These are phyloP conservation scores for Shiraia sp. DNA, from an alignment of 2,329 filamentous ascomycete species.

Conservation along the genomic window DNA sequence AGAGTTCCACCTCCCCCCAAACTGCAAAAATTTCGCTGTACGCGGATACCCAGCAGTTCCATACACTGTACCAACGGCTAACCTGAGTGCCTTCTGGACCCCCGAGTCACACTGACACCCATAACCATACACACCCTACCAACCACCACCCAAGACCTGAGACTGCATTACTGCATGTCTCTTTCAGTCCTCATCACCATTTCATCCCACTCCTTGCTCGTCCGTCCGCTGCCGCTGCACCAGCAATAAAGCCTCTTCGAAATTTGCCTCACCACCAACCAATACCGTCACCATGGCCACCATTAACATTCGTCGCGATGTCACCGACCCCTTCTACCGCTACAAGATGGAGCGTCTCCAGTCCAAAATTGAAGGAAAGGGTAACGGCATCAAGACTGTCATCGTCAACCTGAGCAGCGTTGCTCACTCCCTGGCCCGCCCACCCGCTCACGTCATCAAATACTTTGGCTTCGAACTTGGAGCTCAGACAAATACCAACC, in stretches of 20 bases:
- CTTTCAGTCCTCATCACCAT: constrained; percentile 59
- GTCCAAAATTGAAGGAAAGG: constrained; percentile 99
- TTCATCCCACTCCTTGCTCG: constrained; percentile 36
- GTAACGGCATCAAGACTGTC: constrained; percentile 99
- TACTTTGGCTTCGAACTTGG: constrained; percentile 99
- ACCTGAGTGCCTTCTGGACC: constrained; percentile 50
- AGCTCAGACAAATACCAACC: constrained; percentile 97
- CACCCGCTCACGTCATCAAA: constrained; percentile 96
- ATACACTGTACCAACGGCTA: constrained; percentile 93
- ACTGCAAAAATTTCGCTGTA: constrained; percentile 97
- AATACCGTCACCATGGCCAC: constrained; percentile 80
- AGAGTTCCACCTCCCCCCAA: constrained; percentile 91
- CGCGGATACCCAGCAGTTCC: constrained; percentile 89
- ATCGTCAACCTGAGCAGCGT: constrained; percentile 96
- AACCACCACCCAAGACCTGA: constrained; percentile 14
- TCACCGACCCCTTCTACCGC: constrained; percentile 98
- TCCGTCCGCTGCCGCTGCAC: constrained; percentile 36
- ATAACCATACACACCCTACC: background rate
- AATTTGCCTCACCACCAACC: constrained; percentile 28
- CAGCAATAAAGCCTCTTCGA: constrained; percentile 32
- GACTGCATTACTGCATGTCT: constrained; percentile 62
- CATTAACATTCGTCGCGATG: constrained; percentile 96
- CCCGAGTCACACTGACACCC: constrained; percentile 47
- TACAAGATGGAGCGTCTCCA: constrained; percentile 99
- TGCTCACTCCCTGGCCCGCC: constrained; percentile 86